Conservation (phyloP, 495 filamentous ascomycete genomes). For the Sordaria brevicollis region DNA sequence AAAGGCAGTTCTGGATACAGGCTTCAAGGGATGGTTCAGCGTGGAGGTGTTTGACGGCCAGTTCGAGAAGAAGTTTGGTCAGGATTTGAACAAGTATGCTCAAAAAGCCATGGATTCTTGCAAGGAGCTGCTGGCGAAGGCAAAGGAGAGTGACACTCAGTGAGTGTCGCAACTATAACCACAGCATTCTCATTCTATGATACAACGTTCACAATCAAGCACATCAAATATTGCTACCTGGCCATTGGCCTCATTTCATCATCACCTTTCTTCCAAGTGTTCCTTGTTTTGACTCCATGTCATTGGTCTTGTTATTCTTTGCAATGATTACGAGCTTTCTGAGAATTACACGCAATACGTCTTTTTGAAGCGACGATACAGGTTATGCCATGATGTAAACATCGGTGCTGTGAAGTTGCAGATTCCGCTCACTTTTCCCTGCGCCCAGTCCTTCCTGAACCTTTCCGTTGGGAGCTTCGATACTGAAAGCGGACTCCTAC, state of each 20-base stretch:
- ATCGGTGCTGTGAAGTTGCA: background rate
- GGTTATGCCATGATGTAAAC: too few relatives aligned
- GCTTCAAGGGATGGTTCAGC: slow-evolving; percentile 63
- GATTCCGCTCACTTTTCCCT: background rate
- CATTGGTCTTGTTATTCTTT: background rate
- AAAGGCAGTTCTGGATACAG: slow-evolving; percentile 57
- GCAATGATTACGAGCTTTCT: background rate
- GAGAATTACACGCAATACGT: too few relatives aligned
- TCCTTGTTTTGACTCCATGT: background rate
- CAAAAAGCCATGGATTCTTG: slow-evolving; percentile 49
- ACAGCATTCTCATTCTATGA: background rate
- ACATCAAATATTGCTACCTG: background rate
- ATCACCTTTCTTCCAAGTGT: background rate
- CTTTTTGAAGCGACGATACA: too few relatives aligned
- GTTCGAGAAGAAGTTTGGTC: slow-evolving; percentile 41
- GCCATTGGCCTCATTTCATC: background rate
- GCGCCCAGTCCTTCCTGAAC: background rate
- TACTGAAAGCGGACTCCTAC: background rate
- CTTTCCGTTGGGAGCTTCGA: background rate
- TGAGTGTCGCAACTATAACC: background rate
- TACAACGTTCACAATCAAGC: background rate
- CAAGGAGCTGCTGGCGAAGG: slow-evolving; percentile 33
- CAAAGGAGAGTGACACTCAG: background rate
- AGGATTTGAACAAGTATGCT: slow-evolving; percentile 47
- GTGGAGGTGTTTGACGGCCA: slow-evolving; percentile 69